Conservation (phyloP, 169 alveolate genomes). For the Nephromyces sp. region DNA sequence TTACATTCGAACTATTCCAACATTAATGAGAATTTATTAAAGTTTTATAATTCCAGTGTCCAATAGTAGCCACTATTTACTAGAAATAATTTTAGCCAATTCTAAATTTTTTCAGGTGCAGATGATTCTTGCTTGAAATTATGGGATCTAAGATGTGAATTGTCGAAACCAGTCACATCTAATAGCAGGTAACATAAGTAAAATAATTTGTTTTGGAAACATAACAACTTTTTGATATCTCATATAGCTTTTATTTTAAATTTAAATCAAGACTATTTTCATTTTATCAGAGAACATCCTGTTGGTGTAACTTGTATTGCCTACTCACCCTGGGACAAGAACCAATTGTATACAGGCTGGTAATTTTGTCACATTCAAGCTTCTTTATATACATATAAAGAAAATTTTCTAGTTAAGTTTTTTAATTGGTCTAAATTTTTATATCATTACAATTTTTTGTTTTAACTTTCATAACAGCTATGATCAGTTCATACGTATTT, state of each 20-base stretch:
- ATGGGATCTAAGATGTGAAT: conserved; percentile 22
- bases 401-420: too few species aligned
- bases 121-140: conserved; percentile 20
- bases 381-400: too few species aligned
- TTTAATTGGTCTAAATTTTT: too few species aligned
- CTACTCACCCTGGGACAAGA: background rate
- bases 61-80: too few species aligned
- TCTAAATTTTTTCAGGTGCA: conserved; percentile 30
- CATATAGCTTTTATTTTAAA: too few species aligned
- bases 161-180: background rate
- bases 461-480: background rate
- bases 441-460: background rate
- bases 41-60: too few species aligned
- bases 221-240: background rate
- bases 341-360: conserved; percentile 13
- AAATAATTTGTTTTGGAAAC: background rate
- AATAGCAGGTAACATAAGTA: conserved; percentile 6
- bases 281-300: conserved; percentile 10
- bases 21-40: too few species aligned
- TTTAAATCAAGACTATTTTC: too few species aligned
- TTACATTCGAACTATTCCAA: too few species aligned
- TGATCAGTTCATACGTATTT: conserved; percentile 19
- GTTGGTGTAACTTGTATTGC: conserved; percentile 25
- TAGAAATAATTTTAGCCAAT: too few species aligned
- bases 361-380: too few species aligned